phyloP scores from a whole-genome alignment of 768 basidiomycete genomes.

The Mycena vitilis region DNA sequence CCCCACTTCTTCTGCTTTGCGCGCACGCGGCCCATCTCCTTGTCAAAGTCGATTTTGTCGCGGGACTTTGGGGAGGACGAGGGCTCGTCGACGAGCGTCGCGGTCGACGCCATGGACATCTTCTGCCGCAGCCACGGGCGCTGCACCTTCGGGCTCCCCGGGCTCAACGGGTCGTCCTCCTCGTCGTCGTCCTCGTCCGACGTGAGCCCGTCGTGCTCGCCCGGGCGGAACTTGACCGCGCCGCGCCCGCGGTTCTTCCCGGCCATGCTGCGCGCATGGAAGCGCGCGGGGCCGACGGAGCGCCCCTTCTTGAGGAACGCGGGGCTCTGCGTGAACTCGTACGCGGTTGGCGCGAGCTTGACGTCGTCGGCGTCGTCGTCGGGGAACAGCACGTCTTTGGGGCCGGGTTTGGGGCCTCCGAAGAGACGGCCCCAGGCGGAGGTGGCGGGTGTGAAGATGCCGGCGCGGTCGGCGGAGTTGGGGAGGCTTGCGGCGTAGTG shows the following conservation, averaged over 20 bases:
- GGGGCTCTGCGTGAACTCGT: conserved; percentile 41
- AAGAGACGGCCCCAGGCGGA: conserved; percentile 68
- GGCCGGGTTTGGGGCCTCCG: conserved; percentile 27
- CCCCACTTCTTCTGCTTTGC: conserved; percentile 39
- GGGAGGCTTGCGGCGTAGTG: conserved; percentile 68
- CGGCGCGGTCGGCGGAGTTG: conserved; percentile 64
- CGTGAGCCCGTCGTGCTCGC: conserved; percentile 34
- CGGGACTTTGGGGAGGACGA: conserved; percentile 32
- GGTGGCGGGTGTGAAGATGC: conserved; percentile 64
- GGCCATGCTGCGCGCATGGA: conserved; percentile 30
- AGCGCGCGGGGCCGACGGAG: conserved; percentile 35
- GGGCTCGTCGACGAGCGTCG: conserved; percentile 39
- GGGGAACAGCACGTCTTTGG: conserved; percentile 44
- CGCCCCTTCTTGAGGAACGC: conserved; percentile 39
- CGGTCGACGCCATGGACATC: conserved; percentile 39
- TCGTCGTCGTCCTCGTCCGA: conserved; percentile 48
- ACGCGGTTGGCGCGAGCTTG: conserved; percentile 29
- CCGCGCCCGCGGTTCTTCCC: conserved; percentile 41
- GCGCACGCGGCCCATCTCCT: conserved; percentile 55
- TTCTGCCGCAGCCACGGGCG: conserved; percentile 41
- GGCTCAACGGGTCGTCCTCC: conserved; percentile 34
- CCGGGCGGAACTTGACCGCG: conserved; percentile 42
- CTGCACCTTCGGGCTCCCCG: conserved; percentile 27
- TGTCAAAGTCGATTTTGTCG: conserved; percentile 52
- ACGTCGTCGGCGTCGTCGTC: conserved; percentile 40